These are phyloP conservation scores for Claviceps arundinis DNA, from an alignment of 2,329 filamentous ascomycete genomes.

Conservation along the genomic window DNA sequence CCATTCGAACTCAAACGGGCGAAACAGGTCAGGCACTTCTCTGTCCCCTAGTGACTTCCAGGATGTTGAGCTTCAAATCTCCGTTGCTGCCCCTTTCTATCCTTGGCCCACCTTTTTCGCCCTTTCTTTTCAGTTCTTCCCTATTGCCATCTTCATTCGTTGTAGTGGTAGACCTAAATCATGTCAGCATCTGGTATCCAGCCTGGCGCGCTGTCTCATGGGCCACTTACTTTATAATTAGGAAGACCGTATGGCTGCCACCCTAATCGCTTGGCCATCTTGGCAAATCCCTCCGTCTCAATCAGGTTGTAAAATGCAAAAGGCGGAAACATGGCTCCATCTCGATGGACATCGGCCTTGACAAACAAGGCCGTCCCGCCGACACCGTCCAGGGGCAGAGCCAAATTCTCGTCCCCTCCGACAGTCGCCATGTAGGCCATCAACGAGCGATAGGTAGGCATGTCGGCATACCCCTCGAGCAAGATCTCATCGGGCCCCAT, in stretches of 20 bases:
- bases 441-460: constrained; percentile 80
- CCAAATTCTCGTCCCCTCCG: constrained; percentile 41
- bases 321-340: constrained; percentile 96
- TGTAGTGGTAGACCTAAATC: constrained; percentile 71
- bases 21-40: too few relatives aligned
- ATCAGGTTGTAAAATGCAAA: constrained; percentile 96
- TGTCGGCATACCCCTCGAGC: constrained; percentile 82
- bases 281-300: constrained; percentile 95
- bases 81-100: background rate
- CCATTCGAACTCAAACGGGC: too few relatives aligned
- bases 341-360: constrained; percentile 91
- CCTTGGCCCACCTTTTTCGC: background rate
- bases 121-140: background rate
- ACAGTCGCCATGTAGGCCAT: constrained; percentile 71
- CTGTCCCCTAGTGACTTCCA: too few relatives aligned
- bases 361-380: constrained; percentile 87
- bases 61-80: too few relatives aligned
- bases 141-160: constrained; percentile 46
- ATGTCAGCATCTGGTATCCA: constrained; percentile 1
- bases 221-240: constrained; percentile 74
- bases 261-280: constrained; percentile 83
- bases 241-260: constrained; percentile 82
- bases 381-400: constrained; percentile 78
- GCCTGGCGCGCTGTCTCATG: background rate
- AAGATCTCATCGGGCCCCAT: constrained; percentile 90